Percentiles rank a stretch among this genome's conserved stretches.
These are phyloP conservation scores for Globomyces sp. DNA, from an alignment of 371 early-diverging fungal species.

Conservation along the genomic window DNA sequence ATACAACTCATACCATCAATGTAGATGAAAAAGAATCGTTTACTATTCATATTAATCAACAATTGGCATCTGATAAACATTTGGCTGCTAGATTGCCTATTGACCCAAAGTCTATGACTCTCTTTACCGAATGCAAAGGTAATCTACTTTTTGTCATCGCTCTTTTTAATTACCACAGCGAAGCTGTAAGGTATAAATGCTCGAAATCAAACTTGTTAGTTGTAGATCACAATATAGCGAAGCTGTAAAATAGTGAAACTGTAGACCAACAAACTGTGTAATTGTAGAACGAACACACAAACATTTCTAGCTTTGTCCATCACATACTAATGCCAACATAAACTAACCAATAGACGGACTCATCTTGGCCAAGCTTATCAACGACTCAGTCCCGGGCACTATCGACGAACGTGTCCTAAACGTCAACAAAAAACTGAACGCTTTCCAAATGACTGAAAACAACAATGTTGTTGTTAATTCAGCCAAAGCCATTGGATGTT, in stretches of 20 bases:
- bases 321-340: neutral
- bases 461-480: constrained; percentile 96
- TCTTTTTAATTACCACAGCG: neutral
- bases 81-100: constrained; percentile 85
- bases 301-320: neutral
- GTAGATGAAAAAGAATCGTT: constrained; percentile 96
- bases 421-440: constrained; percentile 72
- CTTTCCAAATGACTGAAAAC: constrained; percentile 97
- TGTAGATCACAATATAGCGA: neutral
- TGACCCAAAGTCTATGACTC: constrained; percentile 87
- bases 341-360: constrained; percentile 68
- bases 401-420: constrained; percentile 98
- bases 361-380: constrained; percentile 94
- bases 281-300: too few species aligned
- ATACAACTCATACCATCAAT: constrained; percentile 93
- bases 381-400: constrained; percentile 92
- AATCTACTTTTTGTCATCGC: neutral
- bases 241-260: neutral
- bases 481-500: constrained; percentile 96
- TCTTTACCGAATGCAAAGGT: constrained; percentile 88
- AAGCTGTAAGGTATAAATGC: neutral
- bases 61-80: constrained; percentile 76
- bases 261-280: neutral
- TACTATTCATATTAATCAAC: constrained; percentile 87
- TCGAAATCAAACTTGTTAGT: neutral